Evolutionary conservation across 768 basidiomycete species (phyloP), one percentile per base, ranked within the genome.

Genomic region (Termitomyces sp.): DNA sequence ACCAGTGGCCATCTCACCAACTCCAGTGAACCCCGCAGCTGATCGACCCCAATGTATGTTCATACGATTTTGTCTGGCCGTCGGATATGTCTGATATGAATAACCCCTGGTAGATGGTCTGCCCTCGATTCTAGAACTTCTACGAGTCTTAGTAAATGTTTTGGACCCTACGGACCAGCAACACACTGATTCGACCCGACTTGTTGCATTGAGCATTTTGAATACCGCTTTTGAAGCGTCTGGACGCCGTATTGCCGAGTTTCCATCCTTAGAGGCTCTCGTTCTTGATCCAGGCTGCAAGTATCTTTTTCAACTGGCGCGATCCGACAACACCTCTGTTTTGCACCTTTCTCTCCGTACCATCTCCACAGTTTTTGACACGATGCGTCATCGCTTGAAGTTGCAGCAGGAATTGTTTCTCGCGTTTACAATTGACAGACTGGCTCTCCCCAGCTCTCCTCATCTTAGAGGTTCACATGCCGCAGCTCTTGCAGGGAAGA

Each of bases 381-480:
- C 93, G 2, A 88, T 95, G 84, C 84, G 90, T 3, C 79, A 80
- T 48, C 82, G 93, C 67, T 79, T 99, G 56, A 98, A 97, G 72
- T 78, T 97, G 20, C 97, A 99, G 67, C 91, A 95, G 67, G 97
- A 99, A 67, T 82, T 99, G 5, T 97, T 95, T 74, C 76, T 99
- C 30, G 87, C 95, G 2, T 98, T 97, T 74, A 91, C 91, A 36
- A 88, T 98, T 59, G 96, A 97, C 71, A 83, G 96, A 14, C 77
- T 99, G 18, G 87, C 90, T 5, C 84, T 87, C 0, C 84, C 87
- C 0, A 64, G 43, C 65, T 72, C 36, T 56, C 64, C 30, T 59
- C 67, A 58, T 63, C 60, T 51, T 59, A 68, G 67, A 74, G 68
- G 65, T 57, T 62, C 61, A 55, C 57, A 65, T 69, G 32, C 50